phyloP scores from a whole-genome alignment of 176 grass and related monocot genomes.

The Oropetium thomaeum region DNA sequence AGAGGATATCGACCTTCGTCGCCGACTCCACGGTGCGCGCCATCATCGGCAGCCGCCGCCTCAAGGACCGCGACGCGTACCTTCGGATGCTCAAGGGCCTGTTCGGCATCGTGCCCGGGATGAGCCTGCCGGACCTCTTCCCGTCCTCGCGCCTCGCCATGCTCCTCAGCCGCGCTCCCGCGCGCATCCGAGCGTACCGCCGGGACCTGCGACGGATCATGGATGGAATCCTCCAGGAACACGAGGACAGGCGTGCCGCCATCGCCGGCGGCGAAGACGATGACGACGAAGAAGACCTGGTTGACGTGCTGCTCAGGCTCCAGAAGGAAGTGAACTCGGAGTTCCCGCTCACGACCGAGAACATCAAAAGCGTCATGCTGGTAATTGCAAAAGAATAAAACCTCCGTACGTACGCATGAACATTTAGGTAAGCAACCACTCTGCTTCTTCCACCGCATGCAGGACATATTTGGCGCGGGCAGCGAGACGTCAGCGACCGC shows the following conservation, averaged over 20 bases:
- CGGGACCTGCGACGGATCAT: conserved; percentile 27
- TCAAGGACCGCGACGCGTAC: conserved; percentile 35
- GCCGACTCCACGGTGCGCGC: conserved; percentile 47
- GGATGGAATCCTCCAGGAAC: conserved; percentile 41
- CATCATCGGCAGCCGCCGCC: conserved; percentile 38
- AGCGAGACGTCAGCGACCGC: conserved; percentile 47
- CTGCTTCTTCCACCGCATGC: background rate
- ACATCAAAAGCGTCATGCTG: conserved; percentile 49
- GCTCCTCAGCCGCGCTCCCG: conserved; percentile 27
- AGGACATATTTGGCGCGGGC: conserved; percentile 49
- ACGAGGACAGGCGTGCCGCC: conserved; percentile 13
- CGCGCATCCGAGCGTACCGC: conserved; percentile 17
- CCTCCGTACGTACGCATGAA: background rate
- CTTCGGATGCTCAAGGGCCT: conserved; percentile 12
- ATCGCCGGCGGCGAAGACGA: background rate
- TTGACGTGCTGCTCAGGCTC: conserved; percentile 47
- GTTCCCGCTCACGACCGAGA: conserved; percentile 51
- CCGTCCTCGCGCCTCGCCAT: conserved; percentile 47
- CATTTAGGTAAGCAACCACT: background rate
- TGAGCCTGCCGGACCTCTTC: conserved; percentile 62
- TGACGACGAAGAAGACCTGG: conserved; percentile 35
- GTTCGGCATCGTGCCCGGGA: conserved; percentile 40
- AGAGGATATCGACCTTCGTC: background rate
- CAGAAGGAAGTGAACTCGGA: conserved; percentile 31
- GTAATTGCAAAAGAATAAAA: conserved; percentile 29